These are phyloP conservation scores for Lichtheimia ornata DNA, from an alignment of 371 early-diverging fungal genomes.

Conservation along the genomic window DNA sequence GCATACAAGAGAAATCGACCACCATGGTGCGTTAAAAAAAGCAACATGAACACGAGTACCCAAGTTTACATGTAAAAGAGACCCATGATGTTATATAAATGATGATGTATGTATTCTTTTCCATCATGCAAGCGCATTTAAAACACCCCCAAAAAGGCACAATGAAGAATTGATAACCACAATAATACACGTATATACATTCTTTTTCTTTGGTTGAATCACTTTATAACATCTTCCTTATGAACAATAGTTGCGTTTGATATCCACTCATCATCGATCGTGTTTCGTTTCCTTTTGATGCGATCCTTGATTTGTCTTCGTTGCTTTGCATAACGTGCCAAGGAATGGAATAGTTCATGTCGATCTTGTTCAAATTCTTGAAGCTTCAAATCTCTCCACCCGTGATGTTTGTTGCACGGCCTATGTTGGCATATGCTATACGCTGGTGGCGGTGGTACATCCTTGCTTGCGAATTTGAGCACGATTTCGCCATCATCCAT, in stretches of 20 bases:
- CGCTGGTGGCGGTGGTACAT: constrained; percentile 6
- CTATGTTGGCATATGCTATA: constrained; percentile 19
- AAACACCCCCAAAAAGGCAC: too few species aligned
- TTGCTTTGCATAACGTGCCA: constrained; percentile 37
- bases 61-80: too few species aligned
- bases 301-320: constrained; percentile 43
- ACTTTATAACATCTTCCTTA: constrained; percentile 1
- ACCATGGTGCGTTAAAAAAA: too few species aligned
- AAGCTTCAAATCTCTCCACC: constrained; percentile 54
- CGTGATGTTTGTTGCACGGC: constrained; percentile 46
- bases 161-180: too few species aligned
- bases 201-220: not conserved
- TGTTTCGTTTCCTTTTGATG: constrained; percentile 42
- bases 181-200: too few species aligned
- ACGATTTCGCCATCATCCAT: constrained; percentile 12
- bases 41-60: too few species aligned
- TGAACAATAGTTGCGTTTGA: constrained; percentile 34
- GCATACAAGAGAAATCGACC: too few species aligned
- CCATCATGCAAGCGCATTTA: too few species aligned
- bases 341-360: constrained; percentile 30
- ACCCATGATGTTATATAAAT: too few species aligned
- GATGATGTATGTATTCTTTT: too few species aligned
- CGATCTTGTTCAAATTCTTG: constrained; percentile 59
- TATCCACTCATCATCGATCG: constrained; percentile 29
- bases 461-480: not conserved